Evolutionary conservation across 2,329 filamentous ascomycete genomes (phyloP).

Genomic region (Moelleriella libera): DNA sequence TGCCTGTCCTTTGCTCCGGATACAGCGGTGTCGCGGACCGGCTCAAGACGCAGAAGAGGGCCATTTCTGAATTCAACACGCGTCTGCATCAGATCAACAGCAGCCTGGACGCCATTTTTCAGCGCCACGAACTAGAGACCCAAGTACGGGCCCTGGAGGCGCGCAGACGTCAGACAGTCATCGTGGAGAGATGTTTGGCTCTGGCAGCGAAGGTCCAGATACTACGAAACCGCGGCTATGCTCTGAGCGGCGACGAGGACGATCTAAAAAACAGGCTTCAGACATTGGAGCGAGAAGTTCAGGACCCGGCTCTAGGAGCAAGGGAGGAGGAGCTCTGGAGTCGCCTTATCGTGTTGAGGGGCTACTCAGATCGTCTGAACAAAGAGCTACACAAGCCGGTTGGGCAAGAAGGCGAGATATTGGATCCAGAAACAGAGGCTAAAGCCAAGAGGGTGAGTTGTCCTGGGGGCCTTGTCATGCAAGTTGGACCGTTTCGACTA

Average conservation of each 20-base stretch:
- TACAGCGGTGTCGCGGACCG: constrained; percentile 60
- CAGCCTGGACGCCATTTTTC: constrained; percentile 56
- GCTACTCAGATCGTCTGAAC: constrained; percentile 57
- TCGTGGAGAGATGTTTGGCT: constrained; percentile 59
- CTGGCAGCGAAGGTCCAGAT: constrained; percentile 72
- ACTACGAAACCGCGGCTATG: constrained; percentile 67
- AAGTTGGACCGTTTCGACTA: background rate
- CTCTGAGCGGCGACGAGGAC: constrained; percentile 67
- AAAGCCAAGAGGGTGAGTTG: constrained; percentile 58
- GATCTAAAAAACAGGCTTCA: constrained; percentile 59
- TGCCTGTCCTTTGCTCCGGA: constrained; percentile 63
- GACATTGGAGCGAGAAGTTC: constrained; percentile 52
- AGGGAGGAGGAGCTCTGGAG: constrained; percentile 80
- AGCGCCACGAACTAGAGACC: constrained; percentile 63
- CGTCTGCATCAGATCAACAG: constrained; percentile 70
- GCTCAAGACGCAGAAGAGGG: constrained; percentile 56
- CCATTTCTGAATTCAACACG: constrained; percentile 54
- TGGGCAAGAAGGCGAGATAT: constrained; percentile 35
- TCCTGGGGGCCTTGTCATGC: background rate
- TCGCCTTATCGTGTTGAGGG: constrained; percentile 58
- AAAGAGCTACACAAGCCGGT: constrained; percentile 60
- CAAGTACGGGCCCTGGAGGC: constrained; percentile 62
- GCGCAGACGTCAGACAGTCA: constrained; percentile 54
- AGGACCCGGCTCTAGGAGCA: constrained; percentile 61
- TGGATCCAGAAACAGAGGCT: constrained; percentile 56